Percentiles rank a stretch among this genome's conserved stretches.
Conservation (phyloP, 192 early-diverging fungal genomes). For the Dimargaris xerosporica region DNA sequence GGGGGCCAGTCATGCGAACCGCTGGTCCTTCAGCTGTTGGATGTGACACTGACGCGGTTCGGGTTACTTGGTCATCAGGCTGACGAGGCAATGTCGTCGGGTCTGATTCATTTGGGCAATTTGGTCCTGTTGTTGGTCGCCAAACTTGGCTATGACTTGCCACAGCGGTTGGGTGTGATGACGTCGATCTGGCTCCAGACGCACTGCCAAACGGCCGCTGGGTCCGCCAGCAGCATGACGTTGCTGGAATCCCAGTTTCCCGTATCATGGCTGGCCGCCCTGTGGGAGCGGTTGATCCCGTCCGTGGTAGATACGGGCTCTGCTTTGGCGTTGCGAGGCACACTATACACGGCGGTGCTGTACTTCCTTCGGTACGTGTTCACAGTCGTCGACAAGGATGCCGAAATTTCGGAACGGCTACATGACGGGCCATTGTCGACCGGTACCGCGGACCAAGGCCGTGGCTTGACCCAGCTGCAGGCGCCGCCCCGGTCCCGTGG, state of each 20-base stretch:
- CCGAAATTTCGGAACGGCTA: neutral
- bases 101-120: neutral
- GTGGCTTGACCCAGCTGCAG: neutral
- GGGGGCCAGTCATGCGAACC: neutral
- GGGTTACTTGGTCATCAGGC: neutral
- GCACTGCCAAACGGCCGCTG: neutral
- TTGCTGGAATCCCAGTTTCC: constrained; percentile 24
- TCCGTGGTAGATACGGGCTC: constrained; percentile 41
- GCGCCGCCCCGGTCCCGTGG: neutral
- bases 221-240: neutral
- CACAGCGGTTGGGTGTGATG: neutral
- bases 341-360: constrained; percentile 63
- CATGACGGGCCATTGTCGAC: neutral
- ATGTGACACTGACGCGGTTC: constrained; percentile 3
- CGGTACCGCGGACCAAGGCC: neutral
- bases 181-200: neutral
- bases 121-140: neutral
- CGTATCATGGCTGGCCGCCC: constrained; percentile 32
- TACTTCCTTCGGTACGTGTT: constrained; percentile 50
- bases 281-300: constrained; percentile 37
- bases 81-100: neutral
- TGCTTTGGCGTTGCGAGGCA: constrained; percentile 48
- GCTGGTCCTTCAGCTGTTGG: neutral
- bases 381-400: constrained; percentile 14
- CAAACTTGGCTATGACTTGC: constrained; percentile 2